Evolutionary conservation across 1,284 basidiomycete genomes (phyloP), one percentile per base, ranked within the genome.

Genomic region (Polyporus tsugae): DNA sequence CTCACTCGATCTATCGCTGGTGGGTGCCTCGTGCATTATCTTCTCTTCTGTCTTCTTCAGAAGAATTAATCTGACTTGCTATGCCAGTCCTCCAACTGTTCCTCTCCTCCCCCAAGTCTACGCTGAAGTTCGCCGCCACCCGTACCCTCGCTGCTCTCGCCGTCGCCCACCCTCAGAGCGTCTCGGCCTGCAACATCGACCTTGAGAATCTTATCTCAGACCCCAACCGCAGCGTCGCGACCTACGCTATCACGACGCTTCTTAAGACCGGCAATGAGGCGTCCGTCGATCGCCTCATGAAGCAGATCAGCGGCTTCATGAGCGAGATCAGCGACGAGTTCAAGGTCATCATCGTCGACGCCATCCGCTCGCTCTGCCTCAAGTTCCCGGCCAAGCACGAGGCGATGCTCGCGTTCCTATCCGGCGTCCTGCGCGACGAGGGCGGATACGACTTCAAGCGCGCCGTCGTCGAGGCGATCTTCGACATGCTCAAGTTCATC

Each of bases 221-320:
- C 81, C 83, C 93, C 65, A 99, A 99, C 84, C 88, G 98, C 76
- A 96, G 95, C 77, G 95, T 99, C 64, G 98, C 98, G 1, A 99
- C 97, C 1, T 99, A 98, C 79, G 97, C 98, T 29, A 99, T 99
- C 78, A 99, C 98, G 4, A 99, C 98, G 0, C 82, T 99, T 49
- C 92, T 99, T 78, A 99, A 99, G 95, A 99, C 98, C 44, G 98
- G 98, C 44, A 99, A 99, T 81, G 98, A 99, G 82, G 96, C 96
- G 5, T 98, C 96, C 2, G 98, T 99, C 41, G 98, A 99, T 82
- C 91, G 98, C 65, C 89, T 99, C 73, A 99, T 99, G 92, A 99
- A 99, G 82, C 97, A 99, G 83, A 99, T 99, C 78, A 95, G 95
- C 63, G 93, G 95, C 60, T 99, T 99, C 86, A 99, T 99, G 97